Evolutionary conservation across 495 filamentous ascomycete genomes (phyloP).

Genomic region (Penicillium turbatum): DNA sequence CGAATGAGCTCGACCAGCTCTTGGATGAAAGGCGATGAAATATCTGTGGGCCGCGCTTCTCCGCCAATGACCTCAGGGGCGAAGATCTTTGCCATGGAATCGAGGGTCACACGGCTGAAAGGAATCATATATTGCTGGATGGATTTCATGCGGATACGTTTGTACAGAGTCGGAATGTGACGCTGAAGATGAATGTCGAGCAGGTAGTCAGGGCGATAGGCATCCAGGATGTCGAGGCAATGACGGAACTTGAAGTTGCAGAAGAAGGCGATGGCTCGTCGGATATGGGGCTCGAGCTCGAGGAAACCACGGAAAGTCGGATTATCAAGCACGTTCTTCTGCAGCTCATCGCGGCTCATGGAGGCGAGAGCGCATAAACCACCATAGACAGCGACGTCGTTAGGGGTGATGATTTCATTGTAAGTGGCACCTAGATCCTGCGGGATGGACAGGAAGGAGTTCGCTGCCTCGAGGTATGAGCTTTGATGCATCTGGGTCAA

Average conservation of each 20-base stretch:
- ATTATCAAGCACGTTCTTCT: slow-evolving; percentile 73
- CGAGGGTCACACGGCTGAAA: slow-evolving; percentile 69
- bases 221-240: slow-evolving; percentile 77
- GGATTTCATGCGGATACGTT: slow-evolving; percentile 75
- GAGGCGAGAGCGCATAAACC: slow-evolving; percentile 86
- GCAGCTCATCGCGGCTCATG: slow-evolving; percentile 75
- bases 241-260: slow-evolving; percentile 80
- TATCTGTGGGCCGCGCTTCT: slow-evolving; percentile 38
- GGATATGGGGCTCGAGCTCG: slow-evolving; percentile 90
- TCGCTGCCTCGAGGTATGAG: slow-evolving; percentile 68
- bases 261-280: slow-evolving; percentile 84
- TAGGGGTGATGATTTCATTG: slow-evolving; percentile 70
- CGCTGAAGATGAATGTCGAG: slow-evolving; percentile 83
- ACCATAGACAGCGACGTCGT: slow-evolving; percentile 90
- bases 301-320: slow-evolving; percentile 77
- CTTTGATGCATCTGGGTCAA: slow-evolving; percentile 64
- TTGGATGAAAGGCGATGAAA: slow-evolving; percentile 59
- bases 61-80: slow-evolving; percentile 33
- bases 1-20: slow-evolving; percentile 78
- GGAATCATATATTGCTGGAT: slow-evolving; percentile 88
- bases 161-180: slow-evolving; percentile 66
- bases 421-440: slow-evolving; percentile 51
- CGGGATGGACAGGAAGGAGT: slow-evolving; percentile 60
- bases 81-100: slow-evolving; percentile 66
- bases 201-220: slow-evolving; percentile 77